Percentiles rank a stretch among this genome's conserved stretches.
These are phyloP conservation scores for Eucalyptus victrix DNA, from an alignment of 345 rosid species.

Conservation along the genomic window DNA sequence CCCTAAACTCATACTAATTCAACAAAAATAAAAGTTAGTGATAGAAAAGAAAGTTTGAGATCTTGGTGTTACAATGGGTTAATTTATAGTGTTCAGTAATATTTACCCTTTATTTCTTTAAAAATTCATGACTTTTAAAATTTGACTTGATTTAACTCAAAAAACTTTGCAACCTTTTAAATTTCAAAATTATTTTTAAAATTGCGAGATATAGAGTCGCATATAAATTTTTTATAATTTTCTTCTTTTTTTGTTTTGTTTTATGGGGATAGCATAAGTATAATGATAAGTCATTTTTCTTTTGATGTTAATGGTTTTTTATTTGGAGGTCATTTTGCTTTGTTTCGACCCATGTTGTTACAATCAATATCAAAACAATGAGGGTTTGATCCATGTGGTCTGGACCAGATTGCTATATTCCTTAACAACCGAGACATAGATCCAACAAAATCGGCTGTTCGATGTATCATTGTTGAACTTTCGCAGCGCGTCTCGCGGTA, in stretches of 20 bases:
- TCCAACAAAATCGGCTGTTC: not conserved
- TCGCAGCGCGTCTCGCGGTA: not conserved
- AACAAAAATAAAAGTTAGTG: not conserved
- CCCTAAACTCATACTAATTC: not conserved
- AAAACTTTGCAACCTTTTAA: not conserved
- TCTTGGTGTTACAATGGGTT: not conserved
- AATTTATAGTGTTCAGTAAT: not conserved
- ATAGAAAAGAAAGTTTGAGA: not conserved
- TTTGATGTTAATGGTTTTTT: not conserved
- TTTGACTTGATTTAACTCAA: not conserved
- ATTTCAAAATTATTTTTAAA: not conserved
- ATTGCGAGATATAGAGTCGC: not conserved
- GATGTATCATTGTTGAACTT: not conserved
- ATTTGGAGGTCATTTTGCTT: not conserved
- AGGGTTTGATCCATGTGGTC: not conserved
- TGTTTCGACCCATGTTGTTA: not conserved
- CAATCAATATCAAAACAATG: not conserved
- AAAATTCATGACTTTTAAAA: not conserved
- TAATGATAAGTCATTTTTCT: not conserved
- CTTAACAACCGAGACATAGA: too few species aligned
- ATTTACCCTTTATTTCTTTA: not conserved
- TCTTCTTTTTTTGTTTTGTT: fast-evolving
- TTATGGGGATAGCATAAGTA: not conserved
- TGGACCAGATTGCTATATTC: fast-evolving
- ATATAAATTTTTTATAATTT: not conserved